These are phyloP conservation scores for Aspergillus baeticus DNA, from an alignment of 495 filamentous ascomycete species.

Conservation along the genomic window DNA sequence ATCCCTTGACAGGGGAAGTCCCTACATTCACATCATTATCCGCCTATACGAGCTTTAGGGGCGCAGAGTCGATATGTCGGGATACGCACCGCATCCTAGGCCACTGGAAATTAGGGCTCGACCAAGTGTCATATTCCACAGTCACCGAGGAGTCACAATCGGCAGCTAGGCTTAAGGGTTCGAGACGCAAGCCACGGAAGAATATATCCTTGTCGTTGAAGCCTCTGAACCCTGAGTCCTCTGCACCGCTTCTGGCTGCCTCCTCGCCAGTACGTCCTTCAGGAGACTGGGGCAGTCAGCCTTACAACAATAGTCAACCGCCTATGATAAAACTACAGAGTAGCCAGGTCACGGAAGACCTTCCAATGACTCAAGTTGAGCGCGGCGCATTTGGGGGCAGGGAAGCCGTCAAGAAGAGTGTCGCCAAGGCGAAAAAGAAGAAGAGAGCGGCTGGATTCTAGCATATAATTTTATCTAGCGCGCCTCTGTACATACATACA, in stretches of 20 bases:
- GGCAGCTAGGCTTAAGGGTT: slow-evolving; percentile 18
- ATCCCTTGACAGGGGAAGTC: not conserved
- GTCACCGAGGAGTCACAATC: slow-evolving; percentile 23
- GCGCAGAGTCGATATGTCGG: slow-evolving; percentile 22
- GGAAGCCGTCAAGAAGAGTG: slow-evolving; percentile 25
- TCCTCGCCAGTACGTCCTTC: slow-evolving; percentile 27
- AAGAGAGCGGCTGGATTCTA: slow-evolving; percentile 46
- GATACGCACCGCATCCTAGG: slow-evolving; percentile 35
- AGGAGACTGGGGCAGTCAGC: slow-evolving; percentile 40
- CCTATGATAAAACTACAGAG: slow-evolving; percentile 25
- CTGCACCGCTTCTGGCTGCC: slow-evolving; percentile 16
- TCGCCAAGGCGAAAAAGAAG: slow-evolving; percentile 37
- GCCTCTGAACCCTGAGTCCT: slow-evolving; percentile 15
- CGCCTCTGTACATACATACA: not conserved
- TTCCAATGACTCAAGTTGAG: slow-evolving; percentile 46
- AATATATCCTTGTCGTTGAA: slow-evolving; percentile 17
- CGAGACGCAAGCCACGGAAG: slow-evolving; percentile 25
- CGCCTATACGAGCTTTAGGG: slow-evolving; percentile 29
- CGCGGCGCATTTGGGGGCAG: slow-evolving; percentile 41
- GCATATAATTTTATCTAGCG: not conserved
- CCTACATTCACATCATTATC: slow-evolving; percentile 28
- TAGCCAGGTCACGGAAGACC: slow-evolving; percentile 37
- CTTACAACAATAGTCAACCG: slow-evolving; percentile 21
- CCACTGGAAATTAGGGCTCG: slow-evolving; percentile 41
- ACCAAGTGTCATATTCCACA: slow-evolving; percentile 36